These are phyloP conservation scores for Boletus rufocinnamomeus DNA, from an alignment of 768 basidiomycete species.

Conservation along the genomic window DNA sequence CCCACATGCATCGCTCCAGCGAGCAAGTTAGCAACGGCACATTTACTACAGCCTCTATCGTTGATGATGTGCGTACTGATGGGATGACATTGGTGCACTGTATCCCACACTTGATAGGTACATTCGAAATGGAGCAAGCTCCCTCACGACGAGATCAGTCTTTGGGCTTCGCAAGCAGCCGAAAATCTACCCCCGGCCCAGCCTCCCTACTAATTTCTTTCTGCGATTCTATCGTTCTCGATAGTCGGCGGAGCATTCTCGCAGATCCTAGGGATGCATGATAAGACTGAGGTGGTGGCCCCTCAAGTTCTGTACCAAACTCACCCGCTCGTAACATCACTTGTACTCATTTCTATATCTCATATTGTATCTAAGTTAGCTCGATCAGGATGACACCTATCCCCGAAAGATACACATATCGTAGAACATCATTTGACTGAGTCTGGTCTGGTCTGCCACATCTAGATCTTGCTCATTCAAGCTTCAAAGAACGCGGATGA, in stretches of 20 bases:
- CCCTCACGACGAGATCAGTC: slow-evolving; percentile 64
- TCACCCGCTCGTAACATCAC: neutral
- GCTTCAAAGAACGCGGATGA: too few relatives aligned
- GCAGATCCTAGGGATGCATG: neutral
- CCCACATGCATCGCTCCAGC: too few relatives aligned
- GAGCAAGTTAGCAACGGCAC: too few relatives aligned
- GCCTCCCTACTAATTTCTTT: slow-evolving; percentile 4
- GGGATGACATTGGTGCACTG: neutral
- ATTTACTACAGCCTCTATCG: too few relatives aligned
- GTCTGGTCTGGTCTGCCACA: too few relatives aligned
- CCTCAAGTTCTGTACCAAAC: neutral
- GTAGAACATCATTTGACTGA: too few relatives aligned
- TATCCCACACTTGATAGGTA: slow-evolving; percentile 38
- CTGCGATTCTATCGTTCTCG: too few relatives aligned
- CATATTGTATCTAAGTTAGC: too few relatives aligned
- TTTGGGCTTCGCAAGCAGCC: slow-evolving; percentile 42
- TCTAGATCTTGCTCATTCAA: too few relatives aligned
- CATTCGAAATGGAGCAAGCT: slow-evolving; percentile 54
- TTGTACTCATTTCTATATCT: neutral
- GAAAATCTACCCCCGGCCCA: slow-evolving; percentile 40
- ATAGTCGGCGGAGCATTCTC: neutral
- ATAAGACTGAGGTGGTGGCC: too few relatives aligned
- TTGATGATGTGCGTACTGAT: slow-evolving; percentile 50
- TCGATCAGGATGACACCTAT: too few relatives aligned
- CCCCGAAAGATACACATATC: too few relatives aligned